phyloP scores from a whole-genome alignment of 2,329 filamentous ascomycete species.

The Colletotrichum acutatum region DNA sequence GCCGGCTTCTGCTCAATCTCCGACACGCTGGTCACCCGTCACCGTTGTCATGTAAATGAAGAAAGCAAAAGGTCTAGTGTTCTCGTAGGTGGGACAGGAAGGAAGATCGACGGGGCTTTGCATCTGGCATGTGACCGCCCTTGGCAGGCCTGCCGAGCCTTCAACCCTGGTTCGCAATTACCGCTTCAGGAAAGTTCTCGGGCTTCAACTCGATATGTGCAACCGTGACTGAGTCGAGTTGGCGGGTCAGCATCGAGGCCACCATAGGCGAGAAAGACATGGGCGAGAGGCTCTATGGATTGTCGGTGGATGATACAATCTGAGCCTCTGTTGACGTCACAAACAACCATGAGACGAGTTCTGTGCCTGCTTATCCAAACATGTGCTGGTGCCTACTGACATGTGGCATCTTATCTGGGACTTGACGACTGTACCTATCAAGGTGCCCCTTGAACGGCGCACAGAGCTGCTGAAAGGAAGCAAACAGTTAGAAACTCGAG shows the following conservation, averaged over 20 bases:
- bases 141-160: background rate
- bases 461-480: no score
- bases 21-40: background rate
- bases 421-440: background rate
- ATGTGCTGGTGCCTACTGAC: background rate
- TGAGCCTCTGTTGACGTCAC: conserved; percentile 19
- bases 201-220: background rate
- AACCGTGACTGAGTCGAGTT: background rate
- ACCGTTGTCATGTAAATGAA: conserved; percentile 3
- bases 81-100: background rate
- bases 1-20: background rate
- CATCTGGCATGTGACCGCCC: conserved; percentile 13
- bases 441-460: no score
- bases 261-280: background rate
- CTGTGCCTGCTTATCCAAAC: background rate
- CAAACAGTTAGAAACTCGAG: no score
- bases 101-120: conserved; percentile 5
- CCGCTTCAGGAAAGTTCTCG: background rate
- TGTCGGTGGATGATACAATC: conserved; percentile 21
- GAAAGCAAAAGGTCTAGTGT: background rate
- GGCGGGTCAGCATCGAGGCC: background rate
- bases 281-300: background rate
- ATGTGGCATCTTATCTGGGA: background rate
- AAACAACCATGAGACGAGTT: background rate
- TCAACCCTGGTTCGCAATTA: background rate